Evolutionary conservation across 129 eudicot genomes (phyloP).

Genomic region (Gnaphalium uliginosum): DNA sequence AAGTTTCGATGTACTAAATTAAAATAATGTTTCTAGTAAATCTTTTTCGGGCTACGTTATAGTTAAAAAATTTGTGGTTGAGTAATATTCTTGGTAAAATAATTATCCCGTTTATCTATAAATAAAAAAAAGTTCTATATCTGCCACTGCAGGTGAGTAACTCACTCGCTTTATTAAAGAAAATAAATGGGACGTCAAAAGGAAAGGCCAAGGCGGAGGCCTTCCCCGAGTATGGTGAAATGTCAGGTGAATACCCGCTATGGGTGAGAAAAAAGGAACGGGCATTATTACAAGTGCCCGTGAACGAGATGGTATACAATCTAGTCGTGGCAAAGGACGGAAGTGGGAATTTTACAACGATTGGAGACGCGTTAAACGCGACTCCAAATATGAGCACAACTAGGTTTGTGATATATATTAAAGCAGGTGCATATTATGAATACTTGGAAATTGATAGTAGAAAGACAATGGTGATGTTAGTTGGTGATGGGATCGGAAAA

Average conservation of each 20-base stretch:
- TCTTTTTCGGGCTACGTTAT: not conserved
- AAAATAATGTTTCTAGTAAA: not conserved
- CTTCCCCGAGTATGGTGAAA: conserved; percentile 50
- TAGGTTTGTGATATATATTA: conserved; percentile 66
- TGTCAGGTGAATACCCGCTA: conserved; percentile 32
- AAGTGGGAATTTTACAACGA: conserved; percentile 58
- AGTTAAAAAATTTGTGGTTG: too few relatives aligned
- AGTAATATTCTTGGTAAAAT: too few relatives aligned
- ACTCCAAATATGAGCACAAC: conserved; percentile 59
- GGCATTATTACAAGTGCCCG: conserved; percentile 36
- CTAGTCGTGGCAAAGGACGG: conserved; percentile 84
- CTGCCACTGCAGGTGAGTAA: conserved; percentile 53
- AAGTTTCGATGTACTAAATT: too few relatives aligned
- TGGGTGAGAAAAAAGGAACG: conserved; percentile 58
- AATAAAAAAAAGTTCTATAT: not conserved
- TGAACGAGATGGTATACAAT: conserved; percentile 28
- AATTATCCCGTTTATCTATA: too few relatives aligned
- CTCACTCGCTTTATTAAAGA: conserved; percentile 65
- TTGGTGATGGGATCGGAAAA: conserved; percentile 70
- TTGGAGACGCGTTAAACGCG: conserved; percentile 52
- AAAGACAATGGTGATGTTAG: conserved; percentile 63
- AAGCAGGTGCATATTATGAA: conserved; percentile 62
- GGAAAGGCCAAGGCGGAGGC: conserved; percentile 20
- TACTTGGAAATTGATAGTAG: conserved; percentile 44
- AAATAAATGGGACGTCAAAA: conserved; percentile 31